These are phyloP conservation scores for Populus davidiana DNA, from an alignment of 345 rosid genomes.

Conservation along the genomic window DNA sequence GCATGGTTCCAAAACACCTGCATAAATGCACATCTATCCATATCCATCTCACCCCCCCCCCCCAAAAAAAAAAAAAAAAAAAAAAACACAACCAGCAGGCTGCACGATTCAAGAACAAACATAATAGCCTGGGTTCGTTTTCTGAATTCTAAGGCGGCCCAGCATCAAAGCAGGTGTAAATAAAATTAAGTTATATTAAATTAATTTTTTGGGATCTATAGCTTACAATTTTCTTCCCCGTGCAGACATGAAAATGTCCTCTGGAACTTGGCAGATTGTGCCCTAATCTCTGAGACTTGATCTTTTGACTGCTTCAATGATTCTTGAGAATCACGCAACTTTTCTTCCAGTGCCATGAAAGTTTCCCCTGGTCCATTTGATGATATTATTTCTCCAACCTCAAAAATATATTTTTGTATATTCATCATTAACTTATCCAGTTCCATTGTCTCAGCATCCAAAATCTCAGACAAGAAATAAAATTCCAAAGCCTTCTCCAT, in stretches of 20 bases:
- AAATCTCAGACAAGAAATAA: constrained; percentile 60
- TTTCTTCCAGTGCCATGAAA: constrained; percentile 54
- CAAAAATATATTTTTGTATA: constrained; percentile 38
- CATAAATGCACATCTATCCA: background rate
- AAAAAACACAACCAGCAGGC: background rate
- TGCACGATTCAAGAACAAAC: background rate
- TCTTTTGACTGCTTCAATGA: constrained; percentile 52
- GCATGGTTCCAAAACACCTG: background rate
- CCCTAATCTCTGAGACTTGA: constrained; percentile 62
- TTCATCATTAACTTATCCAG: constrained; percentile 43
- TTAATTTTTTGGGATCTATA: background rate
- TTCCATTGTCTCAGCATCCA: constrained; percentile 63
- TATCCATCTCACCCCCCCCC: too few species aligned
- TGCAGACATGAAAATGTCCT: constrained; percentile 48
- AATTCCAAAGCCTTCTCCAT: constrained; percentile 61
- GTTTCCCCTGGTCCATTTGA: constrained; percentile 44
- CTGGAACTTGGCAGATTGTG: constrained; percentile 54
- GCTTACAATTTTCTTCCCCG: constrained; percentile 52
- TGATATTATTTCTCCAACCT: constrained; percentile 40
- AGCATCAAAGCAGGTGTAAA: background rate
- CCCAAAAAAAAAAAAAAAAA: too few species aligned
- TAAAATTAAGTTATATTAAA: background rate
- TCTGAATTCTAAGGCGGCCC: background rate
- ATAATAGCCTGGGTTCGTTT: background rate
- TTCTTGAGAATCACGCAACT: constrained; percentile 49